Evolutionary conservation across 208 protist genomes (phyloP), one percentile per base, ranked within the genome.

Genomic region (Angomonas deanei): DNA sequence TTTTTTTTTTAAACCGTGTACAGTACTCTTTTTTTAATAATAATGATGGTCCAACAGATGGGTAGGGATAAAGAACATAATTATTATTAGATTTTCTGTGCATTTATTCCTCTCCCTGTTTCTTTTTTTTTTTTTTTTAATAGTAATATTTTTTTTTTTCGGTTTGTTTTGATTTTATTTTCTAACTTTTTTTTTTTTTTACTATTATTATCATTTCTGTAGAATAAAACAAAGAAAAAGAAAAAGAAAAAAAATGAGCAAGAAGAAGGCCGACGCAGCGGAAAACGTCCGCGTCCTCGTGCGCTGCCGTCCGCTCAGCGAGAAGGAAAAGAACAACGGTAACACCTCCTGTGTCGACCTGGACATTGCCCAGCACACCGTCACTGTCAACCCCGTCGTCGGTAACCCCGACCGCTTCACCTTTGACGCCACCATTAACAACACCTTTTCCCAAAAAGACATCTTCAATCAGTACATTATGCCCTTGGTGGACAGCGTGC

Each of bases 211-310:
- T 54, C 32, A 17, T 53, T 34, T 4, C 15, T 46, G 32, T 48
- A 23, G 24, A n/a, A n/a, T n/a, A n/a, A 60, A 48, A 65, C 21
- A 3, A 64, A 24, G 34, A 56, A 58, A 34, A 34, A 52, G n/a
- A n/a, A n/a, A n/a, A n/a, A n/a, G n/a, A n/a, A n/a, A n/a, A n/a
- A 26, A 49, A 5, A 62, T 8, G 24, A 96, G 89, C 80, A 80
- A 74, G 31, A 89, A 88, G 64, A 93, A 93, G 64, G 62, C 65
- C 21, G 24, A 65, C 0, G 85, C 77, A 0, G 71, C 82, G 64
- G 87, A 96, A 75, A 96, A 96, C 64, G 94, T 96, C 66, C 86
- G 91, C 48, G 91, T 96, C 55, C 82, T 96, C 24, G 81, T 96
- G 30, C 86, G 91, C 34, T 86, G 78, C 61, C 85, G 91, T 32